Evolutionary conservation across 176 grass and related monocot genomes (phyloP).

Genomic region (Carex scoparia): DNA sequence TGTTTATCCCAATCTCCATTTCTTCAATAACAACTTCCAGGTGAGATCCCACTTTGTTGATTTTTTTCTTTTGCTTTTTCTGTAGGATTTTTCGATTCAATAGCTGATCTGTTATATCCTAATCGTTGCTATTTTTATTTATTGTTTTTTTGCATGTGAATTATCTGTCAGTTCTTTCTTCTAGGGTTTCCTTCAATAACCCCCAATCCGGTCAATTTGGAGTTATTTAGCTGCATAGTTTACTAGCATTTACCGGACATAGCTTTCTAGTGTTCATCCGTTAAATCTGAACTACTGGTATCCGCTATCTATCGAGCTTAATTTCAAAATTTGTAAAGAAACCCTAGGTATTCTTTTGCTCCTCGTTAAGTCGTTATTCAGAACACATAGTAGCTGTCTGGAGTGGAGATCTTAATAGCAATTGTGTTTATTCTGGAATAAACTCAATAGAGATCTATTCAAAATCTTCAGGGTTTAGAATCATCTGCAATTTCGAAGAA

Average conservation of each 20-base stretch:
- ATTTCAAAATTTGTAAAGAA: conserved; percentile 20
- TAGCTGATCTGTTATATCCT: background rate
- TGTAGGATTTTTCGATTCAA: background rate
- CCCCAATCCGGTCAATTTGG: conserved; percentile 21
- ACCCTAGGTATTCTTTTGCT: conserved; percentile 12
- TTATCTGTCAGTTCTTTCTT: conserved; percentile 8
- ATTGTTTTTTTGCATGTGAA: background rate
- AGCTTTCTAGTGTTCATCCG: background rate
- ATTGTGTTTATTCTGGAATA: background rate
- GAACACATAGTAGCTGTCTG: background rate
- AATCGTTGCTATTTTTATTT: background rate
- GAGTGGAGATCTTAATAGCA: background rate
- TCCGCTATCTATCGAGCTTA: background rate
- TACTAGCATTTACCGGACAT: background rate
- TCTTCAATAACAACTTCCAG: conserved; percentile 11
- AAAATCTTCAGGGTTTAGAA: conserved; percentile 1
- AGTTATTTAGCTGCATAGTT: background rate
- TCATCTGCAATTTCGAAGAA: conserved; percentile 13
- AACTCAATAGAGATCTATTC: background rate
- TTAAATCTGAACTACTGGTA: background rate
- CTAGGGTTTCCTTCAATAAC: conserved; percentile 26
- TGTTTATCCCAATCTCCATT: conserved; percentile 26
- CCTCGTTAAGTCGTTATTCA: background rate
- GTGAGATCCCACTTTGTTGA: background rate
- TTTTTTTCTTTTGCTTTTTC: background rate